Base-by-base conservation (phyloP, 495 filamentous ascomycete genomes). In the Halenospora varia region DNA sequence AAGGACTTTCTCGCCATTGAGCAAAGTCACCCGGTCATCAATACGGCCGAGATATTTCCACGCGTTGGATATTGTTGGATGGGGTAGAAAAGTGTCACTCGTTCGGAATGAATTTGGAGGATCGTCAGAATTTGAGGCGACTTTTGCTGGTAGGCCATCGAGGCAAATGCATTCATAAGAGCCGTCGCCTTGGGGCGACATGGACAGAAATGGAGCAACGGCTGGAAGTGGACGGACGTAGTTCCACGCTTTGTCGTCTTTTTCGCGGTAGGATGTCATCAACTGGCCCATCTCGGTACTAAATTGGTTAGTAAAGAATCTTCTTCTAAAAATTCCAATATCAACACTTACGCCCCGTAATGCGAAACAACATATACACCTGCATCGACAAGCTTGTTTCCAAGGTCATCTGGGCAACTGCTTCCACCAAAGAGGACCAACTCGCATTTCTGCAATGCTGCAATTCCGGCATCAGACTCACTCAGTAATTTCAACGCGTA, bases 1-100 rank as follows among this genome's bases (percentile, higher is more conserved):
- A 15, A 86, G 70, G 0, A 87, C 76, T 55, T 90, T 90, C 62
- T 89, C 85, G 0, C 86, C 87, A 56, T 82, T 89, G 6, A 79
- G 62, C 6, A 89, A 75, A 0, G 80, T 83, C 10, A 89, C 74
- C 1, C 77, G 72, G 58, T 87, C 83, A 54, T 90, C 87, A 2
- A 80, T 63, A 4, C 87, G 75, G 8, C 75, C 77, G 15, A 81
- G 64, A 54, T 86, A 88, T 59, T 86, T 88, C 81, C 84, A 90
- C 4, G 78, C 75, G 49, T 77, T 71, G 1, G 75, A 68, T 15
- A 82, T 76, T 8, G 73, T 77, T 0, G 84, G 80, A 50, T 88
- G 86, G 17, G 79, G 77, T 2, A 66, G 66, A 63, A 88, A 89
- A 0, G 88, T 73, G 56, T 89, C 87, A 9, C 74, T 77, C 0